Evolutionary conservation across 169 alveolate genomes (phyloP), one percentile per base, ranked within the genome.

Genomic region (Eimeria sp.): DNA sequence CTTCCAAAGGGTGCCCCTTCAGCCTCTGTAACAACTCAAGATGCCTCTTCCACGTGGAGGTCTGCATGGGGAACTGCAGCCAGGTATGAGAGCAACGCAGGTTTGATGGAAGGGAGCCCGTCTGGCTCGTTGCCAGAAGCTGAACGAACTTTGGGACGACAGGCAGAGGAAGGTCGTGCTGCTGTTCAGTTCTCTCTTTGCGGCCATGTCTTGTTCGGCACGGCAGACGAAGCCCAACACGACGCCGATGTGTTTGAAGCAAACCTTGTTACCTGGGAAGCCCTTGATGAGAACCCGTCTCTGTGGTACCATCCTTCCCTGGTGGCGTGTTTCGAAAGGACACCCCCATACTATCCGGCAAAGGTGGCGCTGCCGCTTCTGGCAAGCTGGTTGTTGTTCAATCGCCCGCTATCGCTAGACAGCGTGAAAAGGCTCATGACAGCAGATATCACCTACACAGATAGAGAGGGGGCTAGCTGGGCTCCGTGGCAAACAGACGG

Each of bases 281-380:
- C 98, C 88, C 97, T 98, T 67, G 98, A 98, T 84, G 96, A 96
- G 84, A 98, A 98, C 92, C 98, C 99, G 9, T 96, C 97, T 57
- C 89, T 98, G 73, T 98, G 99, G 99, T 98, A 96, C 89, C 99
- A 98, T 87, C 98, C 99, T 51, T 98, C 99, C 13, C 96, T 98
- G 83, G 99, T 98, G 34, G 99, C 99, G 25, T 89, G 98, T 47
- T 98, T 98, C 93, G 99, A 98, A 90, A 96, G 97, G 58, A 97
- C 96, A 63, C 99, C 99, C 43, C 99, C 99, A 11, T 98, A 98
- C 94, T 98, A 98, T 92, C 99, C 99, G 4, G 97, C 98, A 27
- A 98, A 98, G 92, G 98, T 98, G 86, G 98, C 99, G 27, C 91
- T 98, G 94, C 99, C 99, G 22, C 97, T 98, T 18, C 95, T 98